Base-by-base conservation (phyloP, 768 basidiomycete species). In the Terana coerulea region DNA sequence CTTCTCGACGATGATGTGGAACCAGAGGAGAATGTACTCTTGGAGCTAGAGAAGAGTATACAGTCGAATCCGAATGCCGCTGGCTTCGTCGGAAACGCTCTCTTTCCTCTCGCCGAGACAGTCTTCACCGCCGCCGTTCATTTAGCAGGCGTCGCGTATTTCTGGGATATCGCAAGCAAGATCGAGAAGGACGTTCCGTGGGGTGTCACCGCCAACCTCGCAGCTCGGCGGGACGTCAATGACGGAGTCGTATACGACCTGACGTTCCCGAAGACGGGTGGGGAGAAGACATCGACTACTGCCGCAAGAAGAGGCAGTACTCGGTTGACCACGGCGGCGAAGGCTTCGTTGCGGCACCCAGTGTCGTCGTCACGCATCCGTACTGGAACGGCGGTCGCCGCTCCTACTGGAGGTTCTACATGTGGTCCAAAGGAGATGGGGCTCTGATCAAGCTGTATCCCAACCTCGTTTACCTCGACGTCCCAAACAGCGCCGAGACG, bases 231-330 rank as follows among this genome's bases (percentile, higher is more conserved):
- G 21, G 69, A 72, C 52, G 60, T 68, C 29, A 57, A 67, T 2
- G 79, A 81, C 39, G 71, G 67, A 0, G 69, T 81, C n/a, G 56
- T 59, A 36, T 84, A 70, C 58, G 69, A 75, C 55, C 59, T 69
- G 15, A 61, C 59, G 4, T 83, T 79, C 56, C 83, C 82, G 3
- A 83, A 80, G 65, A 84, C 81, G 3, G 80, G 81, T 0, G 80
- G 83, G 83, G 81, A 0, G 82, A 85, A 53, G 80, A 84, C 33
- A 80, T 83, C 11, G 77, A 83, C 57, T 82, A 76, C 56, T 80
- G 79, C 52, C 67, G 72, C n/a, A 63, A 63, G 53, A 80, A 78
- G 52, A 69, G 78, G 11, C 59, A 68, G 17, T 66, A 59, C 28
- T 74, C 70, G 35, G 49, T 75, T 30, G 51, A 54, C 9, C 52